Evolutionary conservation across 805 yeast genomes (phyloP).

Genomic region (Wickerhamomyces bisporus): DNA sequence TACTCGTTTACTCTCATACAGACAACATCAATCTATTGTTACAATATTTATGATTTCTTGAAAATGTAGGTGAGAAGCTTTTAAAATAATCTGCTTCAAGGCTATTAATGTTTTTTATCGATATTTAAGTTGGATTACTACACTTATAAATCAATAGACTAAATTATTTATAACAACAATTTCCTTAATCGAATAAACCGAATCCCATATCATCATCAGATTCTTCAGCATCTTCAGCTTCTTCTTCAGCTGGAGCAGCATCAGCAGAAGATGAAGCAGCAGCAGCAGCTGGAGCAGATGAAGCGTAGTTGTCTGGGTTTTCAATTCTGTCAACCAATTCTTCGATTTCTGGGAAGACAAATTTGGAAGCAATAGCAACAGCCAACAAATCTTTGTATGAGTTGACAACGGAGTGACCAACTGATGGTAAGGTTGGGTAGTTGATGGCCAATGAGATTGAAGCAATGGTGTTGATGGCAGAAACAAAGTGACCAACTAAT

Average conservation of each 20-base stretch:
- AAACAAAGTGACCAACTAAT: slow-evolving; percentile 84
- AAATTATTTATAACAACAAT: slow-evolving; percentile 9
- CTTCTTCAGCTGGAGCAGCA: slow-evolving; percentile 68
- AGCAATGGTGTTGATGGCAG: slow-evolving; percentile 92
- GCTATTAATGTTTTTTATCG: too few relatives aligned
- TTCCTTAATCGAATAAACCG: slow-evolving; percentile 92
- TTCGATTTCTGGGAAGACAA: slow-evolving; percentile 99
- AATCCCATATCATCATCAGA: slow-evolving; percentile 89
- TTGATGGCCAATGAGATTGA: slow-evolving; percentile 95
- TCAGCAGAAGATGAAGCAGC: slow-evolving; percentile 62
- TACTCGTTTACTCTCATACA: too few relatives aligned
- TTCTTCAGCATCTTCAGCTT: slow-evolving; percentile 66
- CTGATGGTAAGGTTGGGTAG: slow-evolving; percentile 99
- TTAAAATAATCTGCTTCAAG: too few relatives aligned
- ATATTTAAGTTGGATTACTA: too few relatives aligned
- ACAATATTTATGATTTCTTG: too few relatives aligned
- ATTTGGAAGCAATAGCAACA: slow-evolving; percentile 96
- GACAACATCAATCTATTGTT: too few relatives aligned
- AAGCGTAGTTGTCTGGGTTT: slow-evolving; percentile 99
- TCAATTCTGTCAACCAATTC: slow-evolving; percentile 98
- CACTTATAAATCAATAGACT: too few relatives aligned
- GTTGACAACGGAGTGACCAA: slow-evolving; percentile 98
- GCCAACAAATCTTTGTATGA: slow-evolving; percentile 98
- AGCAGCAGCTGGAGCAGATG: slow-evolving; percentile 97
- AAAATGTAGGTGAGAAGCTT: too few relatives aligned